Base-by-base conservation (phyloP, 495 filamentous ascomycete genomes). In the Chaetomium cochliodes region DNA sequence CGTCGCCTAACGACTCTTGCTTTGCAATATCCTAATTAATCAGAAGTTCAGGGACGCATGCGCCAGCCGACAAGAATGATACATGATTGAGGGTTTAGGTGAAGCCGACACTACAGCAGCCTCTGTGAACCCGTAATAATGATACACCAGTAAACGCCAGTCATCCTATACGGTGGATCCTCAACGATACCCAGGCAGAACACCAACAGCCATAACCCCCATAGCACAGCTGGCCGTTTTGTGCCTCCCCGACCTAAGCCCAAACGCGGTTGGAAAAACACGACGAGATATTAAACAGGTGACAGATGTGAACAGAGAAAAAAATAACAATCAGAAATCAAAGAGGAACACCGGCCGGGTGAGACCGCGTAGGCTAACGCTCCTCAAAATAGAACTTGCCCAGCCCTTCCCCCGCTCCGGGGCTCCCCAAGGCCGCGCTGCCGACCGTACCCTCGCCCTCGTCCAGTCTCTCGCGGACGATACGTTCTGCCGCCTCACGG, bases 301-400 rank as follows among this genome's bases (percentile, higher is more conserved):
- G 33, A 16, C 11, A 41, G 20, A 57, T 7, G 57, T 30, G 52
- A 33, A 46, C 46, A 11, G n/a, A n/a, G n/a, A 60, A 60, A 5
- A 15, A 52, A 58, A 44, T 46, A 52, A 7, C 49, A 33, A 55
- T 12, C 6, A 54, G 16, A 30, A 30, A 12, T 33, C 28, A n/a
- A 15, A 33, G 15, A 44, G 41, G 41, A 44, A 16, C 13, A 44
- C 5, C 13, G 11, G 16, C 41, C 13, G 15, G 41, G 15, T 18
- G 18, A n/a, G 18, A 33, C 52, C 0, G 20, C 5, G 7, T 23
- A 15, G 46, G 6, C 13, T 33, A 49, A 62, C 76, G 77, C 8
- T 77, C 80, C 67, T 85, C 83, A 62, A 82, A 86, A 59, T 80
- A 82, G 69, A 85, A 84, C 59, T 80, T 80, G 11, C 83, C 83